Percentiles rank a stretch among this genome's conserved stretches.
phyloP scores from a whole-genome alignment of 2,329 filamentous ascomycete genomes.

The Aureobasidium vineae region DNA sequence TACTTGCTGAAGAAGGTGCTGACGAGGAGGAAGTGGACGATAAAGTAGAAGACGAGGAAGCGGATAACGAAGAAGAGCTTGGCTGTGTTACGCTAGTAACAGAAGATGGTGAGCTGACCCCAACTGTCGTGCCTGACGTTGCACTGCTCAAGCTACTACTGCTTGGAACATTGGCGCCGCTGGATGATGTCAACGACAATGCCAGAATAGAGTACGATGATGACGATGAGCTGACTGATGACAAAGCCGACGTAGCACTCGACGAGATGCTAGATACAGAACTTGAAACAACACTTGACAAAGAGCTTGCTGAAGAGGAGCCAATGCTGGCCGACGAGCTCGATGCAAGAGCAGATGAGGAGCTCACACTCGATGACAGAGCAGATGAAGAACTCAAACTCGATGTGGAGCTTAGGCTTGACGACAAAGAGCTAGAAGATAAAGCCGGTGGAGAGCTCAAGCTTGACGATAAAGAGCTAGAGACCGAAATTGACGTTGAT shows the following conservation, averaged over 20 bases:
- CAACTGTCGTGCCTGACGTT: not conserved
- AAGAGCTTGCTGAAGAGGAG: not conserved
- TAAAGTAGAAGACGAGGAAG: not conserved
- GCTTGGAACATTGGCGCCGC: not conserved
- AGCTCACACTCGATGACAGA: not conserved
- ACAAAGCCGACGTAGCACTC: not conserved
- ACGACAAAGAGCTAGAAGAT: not conserved
- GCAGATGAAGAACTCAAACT: not conserved
- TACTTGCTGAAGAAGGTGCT: not conserved
- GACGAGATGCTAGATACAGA: not conserved
- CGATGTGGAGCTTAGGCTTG: not conserved
- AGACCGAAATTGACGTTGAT: too few species aligned
- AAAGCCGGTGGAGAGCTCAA: not conserved
- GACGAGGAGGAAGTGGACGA: not conserved
- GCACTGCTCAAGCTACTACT: not conserved
- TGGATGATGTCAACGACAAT: too few species aligned
- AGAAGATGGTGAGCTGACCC: not conserved
- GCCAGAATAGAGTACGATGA: not conserved
- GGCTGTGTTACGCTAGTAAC: not conserved
- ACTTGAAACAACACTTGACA: conserved; percentile 11
- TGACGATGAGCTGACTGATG: not conserved
- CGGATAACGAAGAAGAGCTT: not conserved
- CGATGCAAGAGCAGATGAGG: not conserved
- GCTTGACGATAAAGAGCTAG: not conserved
- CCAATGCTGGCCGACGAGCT: not conserved